These are phyloP conservation scores for Suhomyces bolitotheri DNA, from an alignment of 1,139 yeast species.

Conservation along the genomic window DNA sequence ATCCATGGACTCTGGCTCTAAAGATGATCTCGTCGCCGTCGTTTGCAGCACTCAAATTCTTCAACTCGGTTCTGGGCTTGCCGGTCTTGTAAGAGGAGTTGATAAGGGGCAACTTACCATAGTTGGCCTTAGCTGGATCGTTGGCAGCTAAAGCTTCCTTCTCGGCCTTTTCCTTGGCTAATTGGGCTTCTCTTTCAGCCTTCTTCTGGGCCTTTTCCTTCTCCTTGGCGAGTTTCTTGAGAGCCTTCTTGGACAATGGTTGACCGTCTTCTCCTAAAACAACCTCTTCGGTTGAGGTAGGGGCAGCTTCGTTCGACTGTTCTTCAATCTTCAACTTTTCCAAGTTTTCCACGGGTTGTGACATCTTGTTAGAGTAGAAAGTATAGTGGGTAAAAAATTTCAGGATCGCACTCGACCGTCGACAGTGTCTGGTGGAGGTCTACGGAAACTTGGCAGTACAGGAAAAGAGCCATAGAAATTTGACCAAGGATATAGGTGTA, in stretches of 20 bases:
- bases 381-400: conserved; percentile 6
- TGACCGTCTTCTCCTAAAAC: conserved; percentile 79
- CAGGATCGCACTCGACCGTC: conserved; percentile 3
- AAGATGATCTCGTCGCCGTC: conserved; percentile 80
- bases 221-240: conserved; percentile 92
- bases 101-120: conserved; percentile 86
- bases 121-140: conserved; percentile 83
- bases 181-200: conserved; percentile 87
- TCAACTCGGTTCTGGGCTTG: conserved; percentile 55
- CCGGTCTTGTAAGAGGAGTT: conserved; percentile 74
- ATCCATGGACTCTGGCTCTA: conserved; percentile 91
- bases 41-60: conserved; percentile 57
- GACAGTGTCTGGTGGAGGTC: no score
- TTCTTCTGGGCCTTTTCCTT: conserved; percentile 89
- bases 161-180: conserved; percentile 84
- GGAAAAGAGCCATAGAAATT: no score
- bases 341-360: conserved; percentile 37
- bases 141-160: conserved; percentile 77
- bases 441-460: no score
- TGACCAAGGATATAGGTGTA: no score
- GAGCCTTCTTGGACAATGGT: conserved; percentile 92
- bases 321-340: conserved; percentile 35
- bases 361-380: conserved; percentile 19
- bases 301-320: conserved; percentile 17
- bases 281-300: conserved; percentile 31